These are phyloP conservation scores for Acanthamoeba castellanii DNA, from an alignment of 208 protist species.

Conservation along the genomic window DNA sequence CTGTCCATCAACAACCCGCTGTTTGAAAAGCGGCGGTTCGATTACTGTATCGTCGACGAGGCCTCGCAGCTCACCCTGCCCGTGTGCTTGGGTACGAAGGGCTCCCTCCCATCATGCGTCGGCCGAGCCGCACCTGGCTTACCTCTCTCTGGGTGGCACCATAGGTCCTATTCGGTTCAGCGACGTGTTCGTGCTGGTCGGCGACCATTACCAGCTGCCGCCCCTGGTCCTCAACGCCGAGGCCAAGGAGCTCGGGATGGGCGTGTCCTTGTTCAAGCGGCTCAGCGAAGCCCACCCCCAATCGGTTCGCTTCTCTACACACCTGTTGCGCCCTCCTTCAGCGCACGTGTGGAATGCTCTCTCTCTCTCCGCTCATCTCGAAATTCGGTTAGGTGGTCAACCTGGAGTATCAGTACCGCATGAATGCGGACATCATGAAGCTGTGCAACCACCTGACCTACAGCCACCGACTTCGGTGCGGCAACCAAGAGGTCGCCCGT, in stretches of 20 bases:
- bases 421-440: slow-evolving; percentile 88
- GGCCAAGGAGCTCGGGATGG: slow-evolving; percentile 84
- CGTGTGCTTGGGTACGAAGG: slow-evolving; percentile 84
- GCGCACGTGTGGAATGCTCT: background rate
- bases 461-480: slow-evolving; percentile 80
- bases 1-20: slow-evolving; percentile 83
- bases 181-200: slow-evolving; percentile 79
- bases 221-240: slow-evolving; percentile 85
- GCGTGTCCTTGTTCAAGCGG: slow-evolving; percentile 85
- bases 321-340: background rate
- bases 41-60: slow-evolving; percentile 91
- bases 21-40: slow-evolving; percentile 84
- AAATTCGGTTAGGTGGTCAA: slow-evolving; percentile 53
- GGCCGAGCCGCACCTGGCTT: too few relatives aligned
- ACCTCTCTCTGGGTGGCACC: background rate
- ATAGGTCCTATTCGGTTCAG: slow-evolving; percentile 64
- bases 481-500: slow-evolving; percentile 32
- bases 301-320: slow-evolving; percentile 25
- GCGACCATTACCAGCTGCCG: slow-evolving; percentile 87
- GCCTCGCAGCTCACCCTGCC: slow-evolving; percentile 87
- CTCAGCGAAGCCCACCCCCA: slow-evolving; percentile 84
- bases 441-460: slow-evolving; percentile 90
- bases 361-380: background rate
- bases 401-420: slow-evolving; percentile 89
- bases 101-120: background rate